Conservation (phyloP, 1,284 basidiomycete genomes). For the Moniliella sp. region DNA sequence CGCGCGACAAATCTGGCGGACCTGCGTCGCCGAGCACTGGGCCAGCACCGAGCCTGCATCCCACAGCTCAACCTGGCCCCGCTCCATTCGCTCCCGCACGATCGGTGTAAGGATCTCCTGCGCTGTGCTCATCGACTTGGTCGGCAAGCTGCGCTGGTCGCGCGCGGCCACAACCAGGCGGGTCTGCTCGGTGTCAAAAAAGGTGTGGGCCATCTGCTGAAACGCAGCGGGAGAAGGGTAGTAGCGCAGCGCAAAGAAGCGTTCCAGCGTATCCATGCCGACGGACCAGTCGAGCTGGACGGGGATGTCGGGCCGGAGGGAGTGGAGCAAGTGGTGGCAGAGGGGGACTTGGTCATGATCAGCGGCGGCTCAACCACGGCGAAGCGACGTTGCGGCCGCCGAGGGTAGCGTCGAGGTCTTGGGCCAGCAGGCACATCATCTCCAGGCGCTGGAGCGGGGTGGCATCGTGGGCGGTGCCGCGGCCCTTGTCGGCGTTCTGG, state of each 20-base stretch:
- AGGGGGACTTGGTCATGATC: constrained; percentile 59
- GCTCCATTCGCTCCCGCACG: too few species aligned
- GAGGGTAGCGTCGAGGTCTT: constrained; percentile 7
- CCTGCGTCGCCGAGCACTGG: too few species aligned
- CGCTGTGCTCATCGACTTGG: too few species aligned
- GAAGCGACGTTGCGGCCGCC: constrained; percentile 45
- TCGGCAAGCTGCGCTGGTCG: background rate
- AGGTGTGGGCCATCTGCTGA: constrained; percentile 41
- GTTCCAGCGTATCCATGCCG: constrained; percentile 68
- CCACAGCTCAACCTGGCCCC: too few species aligned
- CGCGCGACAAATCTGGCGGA: too few species aligned
- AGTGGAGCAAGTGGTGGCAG: constrained; percentile 40
- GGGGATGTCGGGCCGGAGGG: background rate
- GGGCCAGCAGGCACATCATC: constrained; percentile 32
- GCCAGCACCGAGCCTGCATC: too few species aligned
- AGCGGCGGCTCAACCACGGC: constrained; percentile 67
- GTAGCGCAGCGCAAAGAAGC: constrained; percentile 60
- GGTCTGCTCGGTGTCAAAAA: constrained; percentile 44
- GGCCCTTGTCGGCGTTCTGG: constrained; percentile 64
- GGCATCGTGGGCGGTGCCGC: constrained; percentile 46
- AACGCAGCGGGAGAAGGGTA: constrained; percentile 44
- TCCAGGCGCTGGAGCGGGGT: constrained; percentile 18
- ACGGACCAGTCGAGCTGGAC: constrained; percentile 46
- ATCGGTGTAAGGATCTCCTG: too few species aligned
- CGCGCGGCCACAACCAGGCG: constrained; percentile 38